These are phyloP conservation scores for Cadophora gregata DNA, from an alignment of 2,329 filamentous ascomycete species.

Conservation along the genomic window DNA sequence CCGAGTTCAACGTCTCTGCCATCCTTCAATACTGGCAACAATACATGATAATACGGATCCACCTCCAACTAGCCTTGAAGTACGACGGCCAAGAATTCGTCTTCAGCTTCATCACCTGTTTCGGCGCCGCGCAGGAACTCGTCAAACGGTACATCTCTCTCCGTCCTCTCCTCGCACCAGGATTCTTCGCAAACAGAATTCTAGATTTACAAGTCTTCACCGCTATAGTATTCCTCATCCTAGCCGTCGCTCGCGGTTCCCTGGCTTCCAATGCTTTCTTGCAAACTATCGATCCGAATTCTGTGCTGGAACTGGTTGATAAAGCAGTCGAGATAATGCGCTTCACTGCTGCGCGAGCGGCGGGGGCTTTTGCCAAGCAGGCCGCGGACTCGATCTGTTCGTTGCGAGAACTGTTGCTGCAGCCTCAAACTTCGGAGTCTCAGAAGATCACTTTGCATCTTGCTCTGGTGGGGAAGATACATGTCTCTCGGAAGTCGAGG, in stretches of 20 bases:
- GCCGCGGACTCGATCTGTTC: conserved; percentile 16
- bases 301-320: conserved; percentile 6
- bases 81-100: conserved; percentile 22
- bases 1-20: conserved; percentile 12
- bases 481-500: conserved; percentile 19
- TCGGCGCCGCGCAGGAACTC: conserved; percentile 19
- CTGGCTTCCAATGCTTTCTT: conserved; percentile 6
- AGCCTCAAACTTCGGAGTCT: conserved; percentile 15
- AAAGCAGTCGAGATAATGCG: conserved; percentile 19
- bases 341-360: conserved; percentile 5
- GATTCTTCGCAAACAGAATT: conserved; percentile 21
- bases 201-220: conserved; percentile 23
- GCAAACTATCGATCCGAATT: conserved; percentile 8
- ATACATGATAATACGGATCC: conserved; percentile 16
- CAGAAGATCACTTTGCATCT: conserved; percentile 22
- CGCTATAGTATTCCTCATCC: conserved; percentile 14
- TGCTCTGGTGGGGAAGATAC: conserved; percentile 20
- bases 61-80: conserved; percentile 21
- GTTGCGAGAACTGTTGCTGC: conserved; percentile 7
- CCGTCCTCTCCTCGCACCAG: conserved; percentile 16
- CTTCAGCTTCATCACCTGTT: conserved; percentile 22
- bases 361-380: conserved; percentile 21
- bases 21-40: conserved; percentile 21
- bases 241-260: conserved; percentile 10
- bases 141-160: conserved; percentile 18